Evolutionary conservation across 1,284 basidiomycete species (phyloP).

Genomic region (Ganoderma boninense): DNA sequence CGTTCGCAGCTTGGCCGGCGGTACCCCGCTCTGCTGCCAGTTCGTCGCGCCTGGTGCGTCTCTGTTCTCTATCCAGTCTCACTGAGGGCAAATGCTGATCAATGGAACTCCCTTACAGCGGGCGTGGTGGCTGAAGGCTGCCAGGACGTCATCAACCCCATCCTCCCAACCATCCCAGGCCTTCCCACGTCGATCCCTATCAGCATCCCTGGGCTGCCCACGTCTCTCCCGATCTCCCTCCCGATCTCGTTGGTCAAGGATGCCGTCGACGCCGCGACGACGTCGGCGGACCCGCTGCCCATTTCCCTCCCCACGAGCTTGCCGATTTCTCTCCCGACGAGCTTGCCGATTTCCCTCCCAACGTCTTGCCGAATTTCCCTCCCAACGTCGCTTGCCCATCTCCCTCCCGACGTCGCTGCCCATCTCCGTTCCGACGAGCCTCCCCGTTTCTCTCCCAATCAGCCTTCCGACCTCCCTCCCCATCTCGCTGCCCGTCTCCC

Average conservation of each 20-base stretch:
- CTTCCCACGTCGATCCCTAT: slow-evolving; percentile 9
- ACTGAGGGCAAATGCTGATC: neutral
- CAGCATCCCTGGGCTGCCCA: slow-evolving; percentile 10
- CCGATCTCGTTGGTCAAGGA: neutral
- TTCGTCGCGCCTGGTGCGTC: slow-evolving; percentile 17
- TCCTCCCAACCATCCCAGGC: slow-evolving; percentile 9
- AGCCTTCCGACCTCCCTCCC: neutral
- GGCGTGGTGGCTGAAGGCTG: slow-evolving; percentile 18
- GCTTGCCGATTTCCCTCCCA: neutral
- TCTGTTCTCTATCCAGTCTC: neutral
- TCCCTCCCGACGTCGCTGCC: neutral
- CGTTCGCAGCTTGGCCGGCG: slow-evolving; percentile 19
- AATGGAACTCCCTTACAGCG: neutral
- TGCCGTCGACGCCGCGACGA: neutral
- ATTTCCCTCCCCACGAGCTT: neutral
- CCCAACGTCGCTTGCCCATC: neutral
- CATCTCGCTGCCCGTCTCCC: neutral
- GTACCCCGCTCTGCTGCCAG: slow-evolving; percentile 27
- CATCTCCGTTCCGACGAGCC: neutral
- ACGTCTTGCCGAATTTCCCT: neutral
- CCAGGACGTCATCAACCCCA: slow-evolving; percentile 11
- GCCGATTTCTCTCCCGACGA: neutral
- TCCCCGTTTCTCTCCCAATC: neutral
- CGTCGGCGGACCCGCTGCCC: slow-evolving; percentile 1
- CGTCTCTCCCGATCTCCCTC: slow-evolving; percentile 8